phyloP scores from a whole-genome alignment of 1,139 yeast species.

The Hanseniaspora gamundiae region DNA sequence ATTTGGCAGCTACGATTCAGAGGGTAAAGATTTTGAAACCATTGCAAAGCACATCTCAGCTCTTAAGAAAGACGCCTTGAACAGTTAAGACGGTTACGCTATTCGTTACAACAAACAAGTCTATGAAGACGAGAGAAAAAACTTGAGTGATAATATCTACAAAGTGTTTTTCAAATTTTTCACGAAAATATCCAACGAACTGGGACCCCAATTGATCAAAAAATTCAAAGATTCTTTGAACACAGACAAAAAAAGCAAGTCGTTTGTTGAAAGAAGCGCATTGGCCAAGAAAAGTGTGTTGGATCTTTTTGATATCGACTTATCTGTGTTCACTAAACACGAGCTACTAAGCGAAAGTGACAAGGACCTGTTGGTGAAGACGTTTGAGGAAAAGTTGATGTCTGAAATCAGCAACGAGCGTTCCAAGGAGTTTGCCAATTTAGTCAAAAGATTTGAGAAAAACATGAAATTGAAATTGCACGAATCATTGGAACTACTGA shows the following conservation, averaged over 20 bases:
- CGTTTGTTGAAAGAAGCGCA: conserved; percentile 18
- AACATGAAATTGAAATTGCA: conserved; percentile 5
- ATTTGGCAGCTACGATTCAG: conserved; percentile 10
- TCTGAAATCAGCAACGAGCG: conserved; percentile 13
- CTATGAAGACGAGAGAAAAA: conserved; percentile 46
- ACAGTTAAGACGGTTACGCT: conserved; percentile 53
- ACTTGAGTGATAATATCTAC: conserved; percentile 37
- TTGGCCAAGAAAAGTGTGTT: conserved; percentile 7
- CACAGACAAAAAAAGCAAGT: conserved; percentile 9
- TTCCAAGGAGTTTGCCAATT: conserved; percentile 13
- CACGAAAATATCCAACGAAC: conserved; percentile 9
- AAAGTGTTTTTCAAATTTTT: conserved; percentile 23
- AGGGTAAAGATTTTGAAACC: conserved; percentile 16
- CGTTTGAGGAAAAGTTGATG: conserved; percentile 8
- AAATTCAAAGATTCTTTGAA: conserved; percentile 12
- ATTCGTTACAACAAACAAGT: conserved; percentile 58
- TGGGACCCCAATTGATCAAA: conserved; percentile 4
- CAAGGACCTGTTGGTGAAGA: conserved; percentile 8
- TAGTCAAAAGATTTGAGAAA: conserved; percentile 5
- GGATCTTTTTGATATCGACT: conserved; percentile 8
- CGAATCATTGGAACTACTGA: neutral
- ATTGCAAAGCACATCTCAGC: conserved; percentile 27
- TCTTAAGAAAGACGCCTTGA: conserved; percentile 32
- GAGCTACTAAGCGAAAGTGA: conserved; percentile 8
- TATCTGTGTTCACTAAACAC: conserved; percentile 10